phyloP scores from a whole-genome alignment of 768 basidiomycete genomes.

The Porphyrellus cyaneotinctus region DNA sequence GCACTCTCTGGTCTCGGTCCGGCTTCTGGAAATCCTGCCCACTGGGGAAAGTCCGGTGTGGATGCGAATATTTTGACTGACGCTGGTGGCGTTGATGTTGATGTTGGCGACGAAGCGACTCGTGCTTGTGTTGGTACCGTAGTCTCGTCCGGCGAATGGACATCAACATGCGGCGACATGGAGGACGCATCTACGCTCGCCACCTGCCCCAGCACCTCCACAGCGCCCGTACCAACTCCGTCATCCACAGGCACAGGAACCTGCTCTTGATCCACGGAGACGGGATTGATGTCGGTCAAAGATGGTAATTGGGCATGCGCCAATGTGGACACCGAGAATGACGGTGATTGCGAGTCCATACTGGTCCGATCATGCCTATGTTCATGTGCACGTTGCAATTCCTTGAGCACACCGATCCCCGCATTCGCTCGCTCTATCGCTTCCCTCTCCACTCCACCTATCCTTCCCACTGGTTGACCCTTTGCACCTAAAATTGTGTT shows the following conservation, averaged over 20 bases:
- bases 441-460: constrained; percentile 30
- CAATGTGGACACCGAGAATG: constrained; percentile 9
- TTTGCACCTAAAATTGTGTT: constrained; percentile 1
- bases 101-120: constrained; percentile 1
- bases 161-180: constrained; percentile 27
- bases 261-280: constrained; percentile 21
- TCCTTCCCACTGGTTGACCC: constrained; percentile 22
- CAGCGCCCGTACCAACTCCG: constrained; percentile 17
- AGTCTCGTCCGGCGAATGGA: constrained; percentile 10
- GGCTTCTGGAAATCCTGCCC: background rate
- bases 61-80: constrained; percentile 7
- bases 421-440: constrained; percentile 26
- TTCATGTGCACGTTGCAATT: constrained; percentile 23
- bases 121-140: constrained; percentile 13
- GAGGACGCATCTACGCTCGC: constrained; percentile 15
- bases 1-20: constrained; percentile 1
- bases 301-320: constrained; percentile 13
- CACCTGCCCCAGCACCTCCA: constrained; percentile 14
- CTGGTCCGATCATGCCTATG: constrained; percentile 11
- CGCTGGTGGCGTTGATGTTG: constrained; percentile 14
- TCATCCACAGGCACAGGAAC: constrained; percentile 18
- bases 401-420: constrained; percentile 18
- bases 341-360: constrained; percentile 28
- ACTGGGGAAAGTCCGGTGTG: constrained; percentile 1
- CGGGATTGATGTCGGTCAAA: constrained; percentile 16